phyloP scores from a whole-genome alignment of 2,329 filamentous ascomycete genomes.

The Fonsecaea nubica region DNA sequence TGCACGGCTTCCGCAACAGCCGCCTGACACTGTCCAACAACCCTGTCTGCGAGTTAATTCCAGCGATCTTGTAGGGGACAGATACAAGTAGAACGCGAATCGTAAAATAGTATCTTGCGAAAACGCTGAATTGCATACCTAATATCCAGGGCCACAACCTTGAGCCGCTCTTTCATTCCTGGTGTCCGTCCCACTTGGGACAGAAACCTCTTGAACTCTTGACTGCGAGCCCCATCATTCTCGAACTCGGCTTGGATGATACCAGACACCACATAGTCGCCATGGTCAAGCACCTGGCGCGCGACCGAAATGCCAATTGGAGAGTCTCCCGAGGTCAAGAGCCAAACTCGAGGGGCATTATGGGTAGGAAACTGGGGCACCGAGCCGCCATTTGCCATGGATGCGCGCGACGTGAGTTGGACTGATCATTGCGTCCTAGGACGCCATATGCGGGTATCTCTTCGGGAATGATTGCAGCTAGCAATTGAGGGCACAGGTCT shows the following conservation, averaged over 20 bases:
- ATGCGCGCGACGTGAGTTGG: conserved; percentile 14
- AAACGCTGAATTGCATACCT: conserved; percentile 47
- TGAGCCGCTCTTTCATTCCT: conserved; percentile 80
- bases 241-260: conserved; percentile 80
- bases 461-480: neutral
- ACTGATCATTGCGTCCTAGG: conserved; percentile 20
- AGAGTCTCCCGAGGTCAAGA: conserved; percentile 85
- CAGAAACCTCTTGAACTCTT: conserved; percentile 80
- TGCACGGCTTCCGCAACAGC: conserved; percentile 86
- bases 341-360: conserved; percentile 82
- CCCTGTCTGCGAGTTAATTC: conserved; percentile 47
- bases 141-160: conserved; percentile 65
- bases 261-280: conserved; percentile 87
- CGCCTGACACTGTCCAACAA: conserved; percentile 76
- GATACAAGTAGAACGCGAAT: neutral
- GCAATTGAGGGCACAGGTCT: too few relatives aligned
- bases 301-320: conserved; percentile 84
- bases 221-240: conserved; percentile 71
- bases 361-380: conserved; percentile 58
- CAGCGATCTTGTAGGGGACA: conserved; percentile 2
- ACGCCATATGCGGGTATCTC: conserved; percentile 8
- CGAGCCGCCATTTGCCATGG: conserved; percentile 37
- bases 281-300: conserved; percentile 82
- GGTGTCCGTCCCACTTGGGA: conserved; percentile 65
- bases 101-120: neutral